phyloP scores from a whole-genome alignment of 1,139 yeast genomes.

The Nakaseomyces kungkrabaensis region DNA sequence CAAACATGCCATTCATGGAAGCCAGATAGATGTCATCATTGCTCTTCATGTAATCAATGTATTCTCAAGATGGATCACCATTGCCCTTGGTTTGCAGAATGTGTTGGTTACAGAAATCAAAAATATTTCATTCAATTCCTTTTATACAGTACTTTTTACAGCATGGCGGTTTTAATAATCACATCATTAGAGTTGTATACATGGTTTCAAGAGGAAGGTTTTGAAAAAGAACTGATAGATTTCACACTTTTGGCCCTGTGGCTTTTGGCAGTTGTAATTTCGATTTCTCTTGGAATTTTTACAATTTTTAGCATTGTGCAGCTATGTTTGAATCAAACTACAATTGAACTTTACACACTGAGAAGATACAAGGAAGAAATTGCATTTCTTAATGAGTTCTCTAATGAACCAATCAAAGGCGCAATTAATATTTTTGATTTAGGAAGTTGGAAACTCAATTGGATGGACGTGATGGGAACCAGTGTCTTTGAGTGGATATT shows the following conservation, averaged over 20 bases:
- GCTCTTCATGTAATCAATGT: constrained; percentile 63
- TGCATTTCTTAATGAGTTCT: constrained; percentile 33
- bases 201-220: constrained; percentile 41
- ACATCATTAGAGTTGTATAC: constrained; percentile 37
- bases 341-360: constrained; percentile 69
- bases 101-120: constrained; percentile 78
- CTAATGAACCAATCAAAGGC: constrained; percentile 34
- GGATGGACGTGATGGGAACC: constrained; percentile 66
- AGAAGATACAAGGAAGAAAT: constrained; percentile 41
- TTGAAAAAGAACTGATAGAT: constrained; percentile 38
- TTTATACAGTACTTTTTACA: constrained; percentile 44
- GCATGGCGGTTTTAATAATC: constrained; percentile 34
- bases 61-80: constrained; percentile 79
- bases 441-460: constrained; percentile 47
- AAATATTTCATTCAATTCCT: constrained; percentile 72
- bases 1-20: constrained; percentile 75
- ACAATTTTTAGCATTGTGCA: constrained; percentile 51
- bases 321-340: constrained; percentile 56
- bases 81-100: constrained; percentile 93
- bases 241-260: constrained; percentile 52
- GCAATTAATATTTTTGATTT: constrained; percentile 57
- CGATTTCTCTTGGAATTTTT: constrained; percentile 53
- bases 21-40: constrained; percentile 91
- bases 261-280: constrained; percentile 52
- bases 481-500: constrained; percentile 57